These are phyloP conservation scores for Selenicereus undatus DNA, from an alignment of 148 eudicot species.

Conservation along the genomic window DNA sequence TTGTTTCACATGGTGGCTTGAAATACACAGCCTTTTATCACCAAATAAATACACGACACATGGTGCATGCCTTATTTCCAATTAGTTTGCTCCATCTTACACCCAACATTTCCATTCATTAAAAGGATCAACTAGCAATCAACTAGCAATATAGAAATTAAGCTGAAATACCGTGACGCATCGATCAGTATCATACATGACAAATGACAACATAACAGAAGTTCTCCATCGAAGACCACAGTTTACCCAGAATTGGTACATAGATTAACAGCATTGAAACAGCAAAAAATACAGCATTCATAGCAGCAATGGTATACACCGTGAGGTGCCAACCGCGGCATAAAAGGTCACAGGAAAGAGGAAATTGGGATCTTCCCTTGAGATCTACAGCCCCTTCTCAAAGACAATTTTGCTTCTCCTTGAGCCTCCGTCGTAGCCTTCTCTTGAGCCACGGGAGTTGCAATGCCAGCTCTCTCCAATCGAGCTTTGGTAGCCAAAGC, in stretches of 20 bases:
- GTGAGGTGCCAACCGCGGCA: not conserved
- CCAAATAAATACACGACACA: no score
- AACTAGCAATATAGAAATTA: not conserved
- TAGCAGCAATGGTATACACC: no score
- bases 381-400: constrained; percentile 40
- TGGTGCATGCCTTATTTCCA: no score
- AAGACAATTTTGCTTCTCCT: constrained; percentile 52
- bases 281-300: not conserved
- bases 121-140: not conserved
- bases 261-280: not conserved
- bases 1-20: no score
- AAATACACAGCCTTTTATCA: no score
- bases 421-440: constrained; percentile 57
- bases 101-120: no score
- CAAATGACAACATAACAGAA: not conserved
- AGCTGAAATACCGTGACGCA: not conserved
- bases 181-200: not conserved
- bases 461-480: constrained; percentile 66
- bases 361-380: not conserved
- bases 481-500: constrained; percentile 78
- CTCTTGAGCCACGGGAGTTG: constrained; percentile 54
- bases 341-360: not conserved
- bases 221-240: not conserved
- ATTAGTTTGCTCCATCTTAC: no score
- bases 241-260: not conserved